Conservation (phyloP, 2,329 filamentous ascomycete genomes). For the Phaeosphaeria sp. region DNA sequence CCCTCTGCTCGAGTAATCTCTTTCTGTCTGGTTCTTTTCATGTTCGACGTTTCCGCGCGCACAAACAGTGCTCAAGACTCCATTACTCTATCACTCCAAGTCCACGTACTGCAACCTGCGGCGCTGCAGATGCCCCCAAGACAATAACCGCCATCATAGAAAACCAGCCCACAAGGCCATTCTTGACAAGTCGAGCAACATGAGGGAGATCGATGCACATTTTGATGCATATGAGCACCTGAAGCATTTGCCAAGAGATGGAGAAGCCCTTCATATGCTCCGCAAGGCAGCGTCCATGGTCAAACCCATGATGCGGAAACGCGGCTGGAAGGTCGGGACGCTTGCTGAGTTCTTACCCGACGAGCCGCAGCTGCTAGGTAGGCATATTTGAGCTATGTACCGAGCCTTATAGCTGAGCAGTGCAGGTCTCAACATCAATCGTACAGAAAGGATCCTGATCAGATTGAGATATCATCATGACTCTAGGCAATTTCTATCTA, state of each 20-base stretch:
- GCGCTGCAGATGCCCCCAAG: neutral
- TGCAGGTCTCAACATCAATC: slow-evolving; percentile 75
- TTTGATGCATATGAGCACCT: slow-evolving; percentile 60
- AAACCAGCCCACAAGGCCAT: neutral
- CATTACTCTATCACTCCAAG: neutral
- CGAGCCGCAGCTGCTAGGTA: slow-evolving; percentile 74
- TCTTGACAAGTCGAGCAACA: slow-evolving; percentile 15
- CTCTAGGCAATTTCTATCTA: slow-evolving; percentile 75
- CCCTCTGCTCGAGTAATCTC: slow-evolving; percentile 14
- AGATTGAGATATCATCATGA: slow-evolving; percentile 80
- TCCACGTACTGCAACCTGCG: neutral
- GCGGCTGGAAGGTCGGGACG: slow-evolving; percentile 78
- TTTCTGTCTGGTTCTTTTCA: slow-evolving; percentile 7
- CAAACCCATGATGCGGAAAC: slow-evolving; percentile 92
- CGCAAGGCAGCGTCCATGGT: slow-evolving; percentile 86
- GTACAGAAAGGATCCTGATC: slow-evolving; percentile 79
- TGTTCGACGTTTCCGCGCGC: slow-evolving; percentile 9
- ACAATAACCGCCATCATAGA: neutral
- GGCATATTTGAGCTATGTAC: slow-evolving; percentile 11
- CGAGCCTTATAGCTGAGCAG: slow-evolving; percentile 17
- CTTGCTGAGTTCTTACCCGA: slow-evolving; percentile 86
- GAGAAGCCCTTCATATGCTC: slow-evolving; percentile 64
- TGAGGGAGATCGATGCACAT: slow-evolving; percentile 56
- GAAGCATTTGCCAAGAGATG: slow-evolving; percentile 51
- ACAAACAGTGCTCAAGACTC: neutral